Evolutionary conservation across 164 flowering plant genomes (phyloP).

Genomic region (Magnolia kwangsiensis): DNA sequence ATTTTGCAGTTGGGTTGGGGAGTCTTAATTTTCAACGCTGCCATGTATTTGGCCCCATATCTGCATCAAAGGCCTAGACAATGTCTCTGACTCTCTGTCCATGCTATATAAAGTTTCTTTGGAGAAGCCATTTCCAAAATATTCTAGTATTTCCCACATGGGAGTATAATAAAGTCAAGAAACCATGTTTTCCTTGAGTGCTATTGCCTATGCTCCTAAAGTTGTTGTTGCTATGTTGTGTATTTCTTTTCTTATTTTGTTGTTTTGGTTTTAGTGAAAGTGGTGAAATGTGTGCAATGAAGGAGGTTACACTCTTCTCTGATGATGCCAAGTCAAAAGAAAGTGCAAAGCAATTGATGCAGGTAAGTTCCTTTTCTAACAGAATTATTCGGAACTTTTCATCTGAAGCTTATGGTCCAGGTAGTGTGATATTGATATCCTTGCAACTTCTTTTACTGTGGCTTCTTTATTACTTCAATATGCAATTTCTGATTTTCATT

Average conservation of each 20-base stretch:
- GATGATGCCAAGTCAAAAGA: constrained; percentile 97
- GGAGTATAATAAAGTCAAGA: background rate
- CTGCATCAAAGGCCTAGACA: background rate
- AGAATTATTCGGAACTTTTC: background rate
- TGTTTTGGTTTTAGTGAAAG: constrained; percentile 54
- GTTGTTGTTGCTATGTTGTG: background rate
- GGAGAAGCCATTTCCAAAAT: background rate
- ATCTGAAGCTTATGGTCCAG: background rate
- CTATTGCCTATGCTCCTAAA: background rate
- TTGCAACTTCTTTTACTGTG: background rate
- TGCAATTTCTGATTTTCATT: background rate
- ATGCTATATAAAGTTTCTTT: background rate
- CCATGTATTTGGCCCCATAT: background rate
- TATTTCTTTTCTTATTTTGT: constrained; percentile 3
- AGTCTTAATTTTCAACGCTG: background rate
- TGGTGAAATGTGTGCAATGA: constrained; percentile 99
- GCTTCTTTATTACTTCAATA: background rate
- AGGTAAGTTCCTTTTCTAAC: constrained; percentile 38
- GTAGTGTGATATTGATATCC: background rate
- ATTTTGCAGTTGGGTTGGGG: background rate
- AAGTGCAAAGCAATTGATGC: constrained; percentile 90
- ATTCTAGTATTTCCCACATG: too few species aligned
- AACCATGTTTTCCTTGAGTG: background rate
- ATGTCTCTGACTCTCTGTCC: background rate
- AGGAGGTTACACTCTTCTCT: constrained; percentile 85